Conservation (phyloP, 345 rosid genomes). For the Ceriops decandra region DNA sequence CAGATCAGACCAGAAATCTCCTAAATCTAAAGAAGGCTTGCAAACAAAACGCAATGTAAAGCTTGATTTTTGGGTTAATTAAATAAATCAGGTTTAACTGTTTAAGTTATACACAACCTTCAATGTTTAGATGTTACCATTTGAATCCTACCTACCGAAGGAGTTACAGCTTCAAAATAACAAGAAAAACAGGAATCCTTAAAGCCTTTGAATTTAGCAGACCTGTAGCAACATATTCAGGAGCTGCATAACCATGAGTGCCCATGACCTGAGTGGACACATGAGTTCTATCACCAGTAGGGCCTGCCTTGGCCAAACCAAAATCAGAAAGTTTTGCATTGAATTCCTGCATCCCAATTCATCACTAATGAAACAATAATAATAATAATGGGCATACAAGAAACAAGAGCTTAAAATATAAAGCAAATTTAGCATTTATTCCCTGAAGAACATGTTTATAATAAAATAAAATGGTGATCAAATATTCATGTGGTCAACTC, state of each 20-base stretch:
- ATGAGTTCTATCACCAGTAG: conserved; percentile 48
- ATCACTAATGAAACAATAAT: conserved; percentile 2
- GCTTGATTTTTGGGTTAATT: background rate
- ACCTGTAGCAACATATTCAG: conserved; percentile 69
- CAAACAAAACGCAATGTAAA: background rate
- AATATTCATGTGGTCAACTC: too few relatives aligned
- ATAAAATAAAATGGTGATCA: too few relatives aligned
- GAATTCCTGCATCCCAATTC: conserved; percentile 41
- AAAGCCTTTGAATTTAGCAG: background rate
- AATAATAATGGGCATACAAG: background rate
- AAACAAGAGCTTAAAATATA: background rate
- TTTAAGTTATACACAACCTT: background rate
- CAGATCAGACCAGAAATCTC: background rate
- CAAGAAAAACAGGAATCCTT: background rate
- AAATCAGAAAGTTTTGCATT: conserved; percentile 63
- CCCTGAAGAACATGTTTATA: background rate
- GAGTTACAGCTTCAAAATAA: background rate
- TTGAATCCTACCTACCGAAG: background rate
- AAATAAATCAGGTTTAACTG: background rate
- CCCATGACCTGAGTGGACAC: conserved; percentile 58
- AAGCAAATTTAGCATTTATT: background rate
- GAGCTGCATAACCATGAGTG: conserved; percentile 60
- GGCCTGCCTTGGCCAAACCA: conserved; percentile 66
- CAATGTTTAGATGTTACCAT: background rate
- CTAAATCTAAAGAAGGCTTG: background rate